Base-by-base conservation (phyloP, 352 stramenopile genomes). In the Pythium periplocum region DNA sequence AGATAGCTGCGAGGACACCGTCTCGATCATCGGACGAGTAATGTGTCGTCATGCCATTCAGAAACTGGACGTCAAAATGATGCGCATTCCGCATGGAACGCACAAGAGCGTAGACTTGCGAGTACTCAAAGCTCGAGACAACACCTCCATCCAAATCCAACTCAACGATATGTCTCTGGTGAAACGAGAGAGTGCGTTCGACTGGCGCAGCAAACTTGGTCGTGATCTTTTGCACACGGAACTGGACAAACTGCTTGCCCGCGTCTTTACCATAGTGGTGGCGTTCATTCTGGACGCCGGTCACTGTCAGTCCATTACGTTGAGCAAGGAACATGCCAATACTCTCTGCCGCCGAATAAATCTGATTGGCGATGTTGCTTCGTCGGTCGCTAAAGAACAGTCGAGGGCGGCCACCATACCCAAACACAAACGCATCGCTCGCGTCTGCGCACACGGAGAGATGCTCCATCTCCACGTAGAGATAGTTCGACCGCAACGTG, bases 391-490 rank as follows among this genome's bases (percentile, higher is more conserved):
- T 83, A 52, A 90, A 93, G 46, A 94, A 86, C 0, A 94, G 56
- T 6, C 75, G 81, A 53, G 73, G 74, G 3, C 80, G 76, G 17
- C 82, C 82, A 2, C 66, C 71, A 48, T 88, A 90, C 0, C 82
- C 78, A 47, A 92, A 66, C 34, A 75, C 69, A 43, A 91, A 87
- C 0, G 65, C 84, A 4, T 87, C 75, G 37, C 64, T 59, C 31
- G 78, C 76, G 39, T 90, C 77, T 1, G 61, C 61, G 5, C 89
- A 51, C 17, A 70, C 32, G 36, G 82, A 75, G 30, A 93, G 40
- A 53, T 94, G 76, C 53, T 86, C 71, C 73, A 94, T 91, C 48
- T 90, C 80, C 3, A 86, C 78, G 55, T 84, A 94, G 33, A 87
- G 48, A 48, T 91, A 93, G 56, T 76, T 85, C 40, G 79, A 89